These are phyloP conservation scores for Elsinoe perseae DNA, from an alignment of 2,329 filamentous ascomycete species.

Conservation along the genomic window DNA sequence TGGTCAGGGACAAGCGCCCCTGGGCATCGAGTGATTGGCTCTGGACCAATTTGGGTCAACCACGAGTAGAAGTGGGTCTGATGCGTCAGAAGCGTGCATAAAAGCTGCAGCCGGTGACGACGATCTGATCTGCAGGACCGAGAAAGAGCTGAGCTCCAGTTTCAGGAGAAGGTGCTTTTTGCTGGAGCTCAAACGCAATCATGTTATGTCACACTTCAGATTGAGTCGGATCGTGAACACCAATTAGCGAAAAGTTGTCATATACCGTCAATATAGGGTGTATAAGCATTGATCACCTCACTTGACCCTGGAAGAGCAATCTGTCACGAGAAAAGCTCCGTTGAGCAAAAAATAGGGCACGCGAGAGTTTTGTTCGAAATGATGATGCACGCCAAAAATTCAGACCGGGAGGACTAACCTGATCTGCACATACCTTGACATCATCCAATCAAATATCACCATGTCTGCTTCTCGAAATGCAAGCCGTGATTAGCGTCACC, in stretches of 20 bases:
- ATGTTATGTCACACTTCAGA: no score
- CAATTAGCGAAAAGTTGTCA: no score
- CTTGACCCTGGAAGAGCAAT: not conserved
- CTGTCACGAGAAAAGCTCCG: not conserved
- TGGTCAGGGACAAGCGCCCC: slow-evolving; percentile 6
- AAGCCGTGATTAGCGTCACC: not conserved
- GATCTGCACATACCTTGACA: not conserved
- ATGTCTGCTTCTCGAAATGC: not conserved
- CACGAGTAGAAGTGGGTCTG: slow-evolving; percentile 8
- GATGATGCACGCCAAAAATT: slow-evolving; percentile 9
- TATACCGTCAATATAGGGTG: not conserved
- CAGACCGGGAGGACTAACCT: no score
- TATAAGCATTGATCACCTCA: not conserved
- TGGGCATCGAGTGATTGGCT: slow-evolving; percentile 10
- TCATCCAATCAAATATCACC: not conserved
- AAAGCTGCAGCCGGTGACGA: slow-evolving; percentile 12
- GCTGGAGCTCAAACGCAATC: not conserved
- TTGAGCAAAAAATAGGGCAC: not conserved
- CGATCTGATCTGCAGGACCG: slow-evolving; percentile 6
- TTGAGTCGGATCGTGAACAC: no score
- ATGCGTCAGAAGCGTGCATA: slow-evolving; percentile 11
- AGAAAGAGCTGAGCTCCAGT: not conserved
- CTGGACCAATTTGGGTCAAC: not conserved
- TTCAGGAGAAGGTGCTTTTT: slow-evolving; percentile 3
- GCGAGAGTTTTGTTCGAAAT: not conserved